Conservation (phyloP, 257 asterid genomes). For the Mentha longifolia region DNA sequence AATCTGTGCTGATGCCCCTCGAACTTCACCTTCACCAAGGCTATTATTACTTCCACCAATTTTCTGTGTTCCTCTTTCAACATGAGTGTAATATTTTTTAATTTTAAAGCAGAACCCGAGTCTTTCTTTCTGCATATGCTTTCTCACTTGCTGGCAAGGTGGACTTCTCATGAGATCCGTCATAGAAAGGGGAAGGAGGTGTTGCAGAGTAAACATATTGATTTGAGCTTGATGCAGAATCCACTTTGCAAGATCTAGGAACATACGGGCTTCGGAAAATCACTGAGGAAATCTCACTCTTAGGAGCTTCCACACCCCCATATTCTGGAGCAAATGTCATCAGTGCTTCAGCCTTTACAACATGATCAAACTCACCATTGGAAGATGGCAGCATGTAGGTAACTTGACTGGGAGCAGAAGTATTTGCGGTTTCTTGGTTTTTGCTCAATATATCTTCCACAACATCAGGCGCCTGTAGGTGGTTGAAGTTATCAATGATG, state of each 20-base stretch:
- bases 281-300: constrained; percentile 63
- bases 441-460: constrained; percentile 70
- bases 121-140: constrained; percentile 55
- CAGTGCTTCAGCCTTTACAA: constrained; percentile 90
- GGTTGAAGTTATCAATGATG: constrained; percentile 71
- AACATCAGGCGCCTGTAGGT: constrained; percentile 54
- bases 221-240: constrained; percentile 82
- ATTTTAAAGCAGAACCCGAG: constrained; percentile 46
- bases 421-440: constrained; percentile 59
- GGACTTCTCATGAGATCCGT: constrained; percentile 76
- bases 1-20: constrained; percentile 51
- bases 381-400: constrained; percentile 48
- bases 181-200: constrained; percentile 80
- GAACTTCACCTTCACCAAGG: constrained; percentile 50
- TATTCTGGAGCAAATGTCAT: constrained; percentile 98
- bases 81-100: constrained; percentile 68
- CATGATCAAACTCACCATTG: constrained; percentile 81
- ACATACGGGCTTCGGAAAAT: constrained; percentile 86
- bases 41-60: constrained; percentile 48
- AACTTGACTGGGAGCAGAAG: constrained; percentile 54
- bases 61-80: constrained; percentile 63
- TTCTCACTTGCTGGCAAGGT: constrained; percentile 51
- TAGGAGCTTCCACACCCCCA: constrained; percentile 87
- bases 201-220: constrained; percentile 89
- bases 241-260: constrained; percentile 85